Evolutionary conservation across 148 eudicot genomes (phyloP), one percentile per base, ranked within the genome.

Genomic region (Chenopodium quinoa): DNA sequence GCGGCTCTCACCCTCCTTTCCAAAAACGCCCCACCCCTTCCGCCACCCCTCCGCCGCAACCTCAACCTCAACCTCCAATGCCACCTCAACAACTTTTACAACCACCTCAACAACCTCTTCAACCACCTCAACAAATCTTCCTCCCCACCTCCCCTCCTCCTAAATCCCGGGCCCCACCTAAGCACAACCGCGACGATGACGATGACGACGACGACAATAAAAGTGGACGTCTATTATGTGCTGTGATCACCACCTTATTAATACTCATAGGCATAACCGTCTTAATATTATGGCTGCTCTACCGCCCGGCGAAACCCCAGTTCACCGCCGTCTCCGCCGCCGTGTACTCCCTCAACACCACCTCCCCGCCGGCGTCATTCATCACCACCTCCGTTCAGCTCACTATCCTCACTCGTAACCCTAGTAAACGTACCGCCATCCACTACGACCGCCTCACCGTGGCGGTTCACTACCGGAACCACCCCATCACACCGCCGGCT

Each of bases 241-340:
- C 81, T 10, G 68, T 81, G 27, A 32, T 90, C 8, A 60, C 80
- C 63, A 50, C 78, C 74, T 12, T 89, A 69, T 82, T 90, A 58
- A 48, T 90, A 66, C 68, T 95, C 8, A 37, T 88, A 27, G 92
- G 84, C 74, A 71, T 89, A 77, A 73, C 92, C 14, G 90, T 81
- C 34, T 86, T 95, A 67, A 84, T 85, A 29, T 71, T 95, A 9
- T 95, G 90, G 90, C 84, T 95, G 10, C 54, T 95, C 75, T 95
- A 93, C 87, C 89, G 91, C 29, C 94, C 94, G 22, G 82, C 89
- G 9, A 87, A 88, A 10, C 97, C 98, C n/a, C 82, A 62, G 48
- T 95, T 89, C 90, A 70, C 78, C 22, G 88, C 94, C 75, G 75
- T 84, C 17, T 78, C 86, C 62, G 86, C 87, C 71, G 83, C 90